Evolutionary conservation across 1,284 basidiomycete genomes (phyloP).

Genomic region (Neotropicomus parvogracilis): DNA sequence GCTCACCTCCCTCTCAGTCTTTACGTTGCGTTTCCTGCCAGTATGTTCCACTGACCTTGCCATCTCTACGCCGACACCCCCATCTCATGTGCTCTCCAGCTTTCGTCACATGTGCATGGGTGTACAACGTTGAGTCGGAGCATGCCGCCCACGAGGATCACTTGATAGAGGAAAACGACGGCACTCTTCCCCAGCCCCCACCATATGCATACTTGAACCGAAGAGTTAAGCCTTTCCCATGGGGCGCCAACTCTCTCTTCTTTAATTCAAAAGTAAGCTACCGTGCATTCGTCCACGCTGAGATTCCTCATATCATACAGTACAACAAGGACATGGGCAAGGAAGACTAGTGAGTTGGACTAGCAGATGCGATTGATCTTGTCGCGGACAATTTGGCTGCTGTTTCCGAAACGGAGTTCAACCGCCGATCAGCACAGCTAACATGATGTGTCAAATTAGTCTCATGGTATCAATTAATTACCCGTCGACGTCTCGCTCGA

Average conservation of each 20-base stretch:
- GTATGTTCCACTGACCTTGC: constrained; percentile 41
- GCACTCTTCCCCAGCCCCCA: constrained; percentile 67
- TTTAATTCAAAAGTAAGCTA: constrained; percentile 66
- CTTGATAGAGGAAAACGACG: constrained; percentile 71
- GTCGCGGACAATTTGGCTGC: background rate
- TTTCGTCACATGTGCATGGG: constrained; percentile 61
- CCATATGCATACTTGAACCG: constrained; percentile 75
- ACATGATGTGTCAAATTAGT: constrained; percentile 1
- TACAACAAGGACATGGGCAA: constrained; percentile 61
- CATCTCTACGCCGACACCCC: constrained; percentile 1
- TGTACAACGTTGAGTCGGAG: constrained; percentile 72
- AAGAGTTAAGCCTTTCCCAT: constrained; percentile 74
- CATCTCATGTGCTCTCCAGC: constrained; percentile 41
- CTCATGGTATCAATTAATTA: constrained; percentile 9
- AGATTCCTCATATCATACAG: constrained; percentile 7
- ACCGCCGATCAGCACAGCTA: background rate
- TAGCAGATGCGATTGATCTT: background rate
- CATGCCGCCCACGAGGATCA: constrained; percentile 72
- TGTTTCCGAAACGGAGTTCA: background rate
- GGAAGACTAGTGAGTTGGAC: constrained; percentile 32
- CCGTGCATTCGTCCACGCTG: background rate
- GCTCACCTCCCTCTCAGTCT: constrained; percentile 42
- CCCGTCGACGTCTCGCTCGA: background rate
- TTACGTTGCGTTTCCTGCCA: constrained; percentile 71
- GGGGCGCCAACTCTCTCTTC: constrained; percentile 79